These are phyloP conservation scores for Wickerhamiella nectarea DNA, from an alignment of 805 yeast genomes.

Conservation along the genomic window DNA sequence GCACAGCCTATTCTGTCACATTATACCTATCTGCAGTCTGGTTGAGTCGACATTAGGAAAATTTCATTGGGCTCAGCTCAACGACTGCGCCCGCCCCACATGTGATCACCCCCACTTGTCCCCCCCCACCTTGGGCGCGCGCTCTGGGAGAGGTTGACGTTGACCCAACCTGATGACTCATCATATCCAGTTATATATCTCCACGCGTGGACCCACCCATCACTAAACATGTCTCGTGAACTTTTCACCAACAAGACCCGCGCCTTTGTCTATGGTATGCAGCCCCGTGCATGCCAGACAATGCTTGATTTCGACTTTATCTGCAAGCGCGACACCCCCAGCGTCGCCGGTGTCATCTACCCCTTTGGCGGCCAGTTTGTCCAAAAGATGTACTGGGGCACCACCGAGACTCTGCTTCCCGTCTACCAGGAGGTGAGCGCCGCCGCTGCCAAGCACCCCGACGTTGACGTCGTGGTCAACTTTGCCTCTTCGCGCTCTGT, in stretches of 20 bases:
- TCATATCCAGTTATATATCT: neutral
- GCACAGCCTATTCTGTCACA: too few relatives aligned
- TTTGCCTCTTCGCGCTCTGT: conserved; percentile 36
- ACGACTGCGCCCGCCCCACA: too few relatives aligned
- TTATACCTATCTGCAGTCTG: too few relatives aligned
- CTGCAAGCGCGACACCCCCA: conserved; percentile 33
- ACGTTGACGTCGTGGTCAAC: conserved; percentile 36
- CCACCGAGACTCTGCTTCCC: conserved; percentile 34
- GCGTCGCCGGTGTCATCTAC: conserved; percentile 35
- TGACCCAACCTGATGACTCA: neutral
- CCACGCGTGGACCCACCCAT: neutral
- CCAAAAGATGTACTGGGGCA: conserved; percentile 37
- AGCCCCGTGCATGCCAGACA: conserved; percentile 37
- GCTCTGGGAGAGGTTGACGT: neutral
- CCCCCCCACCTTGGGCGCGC: neutral
- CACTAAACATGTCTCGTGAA: conserved; percentile 19
- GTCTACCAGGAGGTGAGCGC: conserved; percentile 32
- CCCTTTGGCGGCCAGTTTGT: conserved; percentile 36
- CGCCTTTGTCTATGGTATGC: conserved; percentile 34
- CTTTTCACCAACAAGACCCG: conserved; percentile 32
- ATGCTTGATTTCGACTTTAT: conserved; percentile 36
- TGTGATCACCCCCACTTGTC: neutral
- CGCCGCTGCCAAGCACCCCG: conserved; percentile 34
- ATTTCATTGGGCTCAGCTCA: too few relatives aligned
- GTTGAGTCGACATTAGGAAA: too few relatives aligned